Evolutionary conservation across 345 rosid species (phyloP).

Genomic region (Barbarea vulgaris): DNA sequence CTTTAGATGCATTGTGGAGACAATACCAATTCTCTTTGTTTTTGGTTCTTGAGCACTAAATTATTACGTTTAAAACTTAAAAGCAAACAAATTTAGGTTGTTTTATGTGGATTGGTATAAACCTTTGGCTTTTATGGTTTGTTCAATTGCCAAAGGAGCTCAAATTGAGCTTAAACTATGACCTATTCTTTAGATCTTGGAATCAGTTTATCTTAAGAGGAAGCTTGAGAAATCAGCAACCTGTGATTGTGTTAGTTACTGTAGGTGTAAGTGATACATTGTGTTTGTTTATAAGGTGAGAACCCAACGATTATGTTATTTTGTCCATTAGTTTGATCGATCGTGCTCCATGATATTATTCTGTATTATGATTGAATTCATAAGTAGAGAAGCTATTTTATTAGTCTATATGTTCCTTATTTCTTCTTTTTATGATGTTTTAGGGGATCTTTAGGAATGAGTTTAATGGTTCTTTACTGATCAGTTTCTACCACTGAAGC

Average conservation of each 20-base stretch:
- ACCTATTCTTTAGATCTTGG: not conserved
- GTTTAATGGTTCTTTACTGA: not conserved
- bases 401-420: not conserved
- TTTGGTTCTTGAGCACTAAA: not conserved
- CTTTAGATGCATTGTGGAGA: not conserved
- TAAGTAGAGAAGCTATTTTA: not conserved
- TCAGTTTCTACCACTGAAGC: not conserved
- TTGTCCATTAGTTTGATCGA: not conserved
- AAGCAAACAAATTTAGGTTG: slow-evolving; percentile 2
- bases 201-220: not conserved
- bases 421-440: not conserved
- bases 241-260: not conserved
- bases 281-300: not conserved
- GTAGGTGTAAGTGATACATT: not conserved
- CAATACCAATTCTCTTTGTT: not conserved
- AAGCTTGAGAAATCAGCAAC: slow-evolving; percentile 1
- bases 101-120: not conserved
- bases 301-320: not conserved
- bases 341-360: not conserved
- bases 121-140: not conserved
- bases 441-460: not conserved
- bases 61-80: not conserved
- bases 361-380: no score
- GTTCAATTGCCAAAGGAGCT: not conserved
- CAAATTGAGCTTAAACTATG: not conserved